phyloP scores from a whole-genome alignment of 2,329 filamentous ascomycete genomes.

The Beauveria varroae region DNA sequence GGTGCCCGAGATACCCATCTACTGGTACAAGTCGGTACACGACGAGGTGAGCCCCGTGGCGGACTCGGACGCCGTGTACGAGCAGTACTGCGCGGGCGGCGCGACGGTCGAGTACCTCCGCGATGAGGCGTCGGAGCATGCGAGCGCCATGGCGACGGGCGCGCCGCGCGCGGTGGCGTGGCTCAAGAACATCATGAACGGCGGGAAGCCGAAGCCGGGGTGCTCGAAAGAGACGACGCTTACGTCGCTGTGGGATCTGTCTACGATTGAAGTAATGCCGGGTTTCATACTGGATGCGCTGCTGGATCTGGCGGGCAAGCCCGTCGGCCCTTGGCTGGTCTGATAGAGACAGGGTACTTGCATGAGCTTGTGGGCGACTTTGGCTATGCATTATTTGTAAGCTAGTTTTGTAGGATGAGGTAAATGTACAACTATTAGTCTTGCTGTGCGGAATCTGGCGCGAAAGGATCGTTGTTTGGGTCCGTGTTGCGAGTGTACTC shows the following conservation, averaged over 20 bases:
- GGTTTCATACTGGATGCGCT: not conserved
- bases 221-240: conserved; percentile 1
- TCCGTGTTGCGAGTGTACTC: conserved; percentile 53
- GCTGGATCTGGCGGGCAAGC: conserved; percentile 1
- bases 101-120: conserved; percentile 35
- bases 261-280: not conserved
- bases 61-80: conserved; percentile 35
- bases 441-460: not conserved
- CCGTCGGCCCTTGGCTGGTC: not conserved
- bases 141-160: conserved; percentile 4
- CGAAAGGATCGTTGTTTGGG: conserved; percentile 47
- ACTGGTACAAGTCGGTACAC: conserved; percentile 40
- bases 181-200: conserved; percentile 13
- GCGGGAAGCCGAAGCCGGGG: not conserved
- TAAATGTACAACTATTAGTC: not conserved
- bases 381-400: not conserved
- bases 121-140: conserved; percentile 34
- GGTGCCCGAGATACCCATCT: conserved; percentile 31
- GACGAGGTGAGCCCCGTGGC: conserved; percentile 37
- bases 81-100: conserved; percentile 32
- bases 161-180: conserved; percentile 14
- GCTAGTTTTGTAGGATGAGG: too few relatives aligned
- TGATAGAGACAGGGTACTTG: not conserved
- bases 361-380: not conserved
- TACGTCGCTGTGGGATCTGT: not conserved